Evolutionary conservation across 1,139 yeast genomes (phyloP).

Genomic region (Kodamaea ohmeri): DNA sequence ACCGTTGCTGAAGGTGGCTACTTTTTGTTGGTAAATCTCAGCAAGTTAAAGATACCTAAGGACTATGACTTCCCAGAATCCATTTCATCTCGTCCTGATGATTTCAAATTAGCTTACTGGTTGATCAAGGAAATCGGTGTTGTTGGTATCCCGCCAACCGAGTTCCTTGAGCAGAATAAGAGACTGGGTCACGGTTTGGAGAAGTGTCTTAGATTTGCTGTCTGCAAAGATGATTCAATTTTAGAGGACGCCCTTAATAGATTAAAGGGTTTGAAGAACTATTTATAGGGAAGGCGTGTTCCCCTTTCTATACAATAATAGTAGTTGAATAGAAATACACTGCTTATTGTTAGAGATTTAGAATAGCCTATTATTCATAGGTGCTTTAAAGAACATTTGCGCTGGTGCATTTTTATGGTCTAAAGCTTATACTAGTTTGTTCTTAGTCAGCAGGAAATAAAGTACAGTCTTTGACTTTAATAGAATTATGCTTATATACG

Average conservation of each 20-base stretch:
- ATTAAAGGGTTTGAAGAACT: constrained; percentile 66
- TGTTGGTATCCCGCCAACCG: constrained; percentile 95
- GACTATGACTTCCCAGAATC: constrained; percentile 72
- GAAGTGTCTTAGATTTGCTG: constrained; percentile 87
- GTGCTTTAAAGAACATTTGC: too few relatives aligned
- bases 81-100: constrained; percentile 62
- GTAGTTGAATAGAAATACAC: too few relatives aligned
- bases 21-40: constrained; percentile 82
- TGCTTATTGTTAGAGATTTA: not conserved
- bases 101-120: constrained; percentile 90
- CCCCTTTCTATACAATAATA: too few relatives aligned
- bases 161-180: constrained; percentile 61
- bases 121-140: constrained; percentile 88
- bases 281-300: too few relatives aligned
- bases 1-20: constrained; percentile 92
- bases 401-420: too few relatives aligned
- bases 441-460: too few relatives aligned
- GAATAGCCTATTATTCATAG: not conserved
- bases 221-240: constrained; percentile 84
- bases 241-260: constrained; percentile 79
- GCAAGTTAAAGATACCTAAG: constrained; percentile 73
- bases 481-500: too few relatives aligned
- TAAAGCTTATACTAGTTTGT: too few relatives aligned
- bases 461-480: too few relatives aligned
- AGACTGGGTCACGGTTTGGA: constrained; percentile 76